Base-by-base conservation (phyloP, 768 basidiomycete species). In the Lactarius hengduanensis region DNA sequence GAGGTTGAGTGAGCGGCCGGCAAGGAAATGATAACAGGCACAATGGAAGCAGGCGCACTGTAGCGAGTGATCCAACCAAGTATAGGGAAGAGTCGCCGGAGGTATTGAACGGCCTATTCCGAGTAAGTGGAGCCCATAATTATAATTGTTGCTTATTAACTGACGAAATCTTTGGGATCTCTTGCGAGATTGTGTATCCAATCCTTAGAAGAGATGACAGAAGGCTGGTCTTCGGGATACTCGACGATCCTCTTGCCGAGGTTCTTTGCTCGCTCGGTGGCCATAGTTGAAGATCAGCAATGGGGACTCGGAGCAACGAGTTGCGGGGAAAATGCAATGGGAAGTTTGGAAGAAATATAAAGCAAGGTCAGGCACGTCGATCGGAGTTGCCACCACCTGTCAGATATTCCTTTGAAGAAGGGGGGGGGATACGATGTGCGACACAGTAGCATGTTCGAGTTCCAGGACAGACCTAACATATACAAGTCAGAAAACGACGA, bases 41-140 rank as follows among this genome's bases (percentile, higher is more conserved):
- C 4, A 26, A 43, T 8, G 7, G 15, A 18, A 79, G 56, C 2
- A 3, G 4, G 4, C 87, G 70, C 62, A 90, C 91, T 96, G 79
- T 98, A 98, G 73, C 93, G 83, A 3, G 85, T 82, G 45, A 92
- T 88, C 95, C 95, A 98, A 38, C 83, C 78, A 0, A 93, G 32
- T 74, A 97, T 91, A 0, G 95, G 95, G 76, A 97, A 96, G 16
- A 97, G 78, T 69, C 84, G 82, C 57, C 76, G 71, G 36, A 93
- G n/a, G 72, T 97, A 97, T 64, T 81, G 71, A 58, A 81, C 75
- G 45, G 82, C 72, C 91, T 94, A 70, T 26, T 30, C 50, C 68
- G 61, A 30, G 65, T 58, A 59, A 59, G 41, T 26, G 34, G 64
- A 28, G 64, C 34, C 8, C 34, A 65, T 68, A 9, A 22, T 3